Evolutionary conservation across 129 eudicot species (phyloP), one percentile per base, ranked within the genome.

Genomic region (Erigeron canadensis): DNA sequence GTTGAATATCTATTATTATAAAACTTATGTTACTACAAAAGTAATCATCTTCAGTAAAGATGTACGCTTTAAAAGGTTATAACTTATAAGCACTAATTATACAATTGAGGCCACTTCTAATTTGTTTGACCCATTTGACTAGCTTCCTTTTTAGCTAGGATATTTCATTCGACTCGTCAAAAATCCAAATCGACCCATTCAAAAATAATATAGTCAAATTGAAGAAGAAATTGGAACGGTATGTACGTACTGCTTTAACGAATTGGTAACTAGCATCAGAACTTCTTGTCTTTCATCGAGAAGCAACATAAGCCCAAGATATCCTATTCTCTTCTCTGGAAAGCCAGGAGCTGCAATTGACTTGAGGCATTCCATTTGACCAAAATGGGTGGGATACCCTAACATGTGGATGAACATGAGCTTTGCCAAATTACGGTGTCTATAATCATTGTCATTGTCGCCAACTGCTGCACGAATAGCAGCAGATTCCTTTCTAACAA

Each of bases 351-450:
- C 81, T 44, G 99, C 99, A 75, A 95, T 90, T 74, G 81, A 85
- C 82, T 95, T 95, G 55, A 95, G 88, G 85, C 97, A 95, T 79
- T 95, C 99, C 99, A 95, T 95, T 85, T 95, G 97, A 82, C 99
- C 99, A 85, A 95, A 95, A 84, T 95, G 99, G 34, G 99, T 95
- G 13, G 99, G 99, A 69, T 95, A 95, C 63, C 99, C 99, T 66
- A 95, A 86, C 99, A 95, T 95, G 87, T 95, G 99, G 81, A 95
- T 95, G 77, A 95, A 95, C 99, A 95, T 95, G 75, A 95, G 99
- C 81, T 95, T 95, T 77, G 99, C 99, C 83, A 95, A 77, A 89
- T 95, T 90, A 39, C 99, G 94, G 79, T 95, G 99, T 89, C 84
- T 84, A 64, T 95, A 95, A 62, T 83, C 96, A 16, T 89, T 83